Evolutionary conservation across 1,284 basidiomycete genomes (phyloP).

Genomic region (Mycena sp.): DNA sequence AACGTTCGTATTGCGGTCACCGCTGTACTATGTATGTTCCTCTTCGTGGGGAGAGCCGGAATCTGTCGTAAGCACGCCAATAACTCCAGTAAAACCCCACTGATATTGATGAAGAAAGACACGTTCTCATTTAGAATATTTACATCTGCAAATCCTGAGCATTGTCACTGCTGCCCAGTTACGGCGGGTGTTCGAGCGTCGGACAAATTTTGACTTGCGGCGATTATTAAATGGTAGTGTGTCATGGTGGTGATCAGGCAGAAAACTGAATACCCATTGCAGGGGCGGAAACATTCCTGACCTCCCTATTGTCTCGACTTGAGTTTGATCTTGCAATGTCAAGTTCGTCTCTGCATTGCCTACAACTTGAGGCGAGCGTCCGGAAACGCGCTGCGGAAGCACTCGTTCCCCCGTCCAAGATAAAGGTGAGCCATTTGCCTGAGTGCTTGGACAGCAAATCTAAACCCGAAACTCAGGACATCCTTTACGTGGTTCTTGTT

Average conservation of each 20-base stretch:
- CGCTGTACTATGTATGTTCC: constrained; percentile 91
- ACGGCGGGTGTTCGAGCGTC: constrained; percentile 84
- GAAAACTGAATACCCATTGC: not conserved
- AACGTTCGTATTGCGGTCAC: constrained; percentile 85
- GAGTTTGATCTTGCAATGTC: constrained; percentile 86
- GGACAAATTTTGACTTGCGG: constrained; percentile 92
- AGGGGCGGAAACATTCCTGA: constrained; percentile 88
- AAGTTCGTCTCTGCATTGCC: constrained; percentile 83
- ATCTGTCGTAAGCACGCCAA: constrained; percentile 78
- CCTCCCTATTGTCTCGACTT: constrained; percentile 72
- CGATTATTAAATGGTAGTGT: constrained; percentile 81
- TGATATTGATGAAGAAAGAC: constrained; percentile 76
- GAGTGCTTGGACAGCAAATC: not conserved
- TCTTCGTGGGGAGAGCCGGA: constrained; percentile 95
- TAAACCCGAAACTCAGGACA: constrained; percentile 65
- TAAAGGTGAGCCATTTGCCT: constrained; percentile 65
- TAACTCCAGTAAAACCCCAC: constrained; percentile 10
- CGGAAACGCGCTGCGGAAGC: constrained; percentile 80
- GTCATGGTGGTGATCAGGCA: too few relatives aligned
- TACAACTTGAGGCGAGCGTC: constrained; percentile 75
- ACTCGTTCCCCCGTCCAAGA: constrained; percentile 80
- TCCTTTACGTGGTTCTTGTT: constrained; percentile 90
- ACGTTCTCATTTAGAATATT: constrained; percentile 92
- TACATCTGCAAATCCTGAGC: constrained; percentile 92
- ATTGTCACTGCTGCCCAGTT: constrained; percentile 90